Conservation (phyloP, 352 stramenopile genomes). For the Globisporangium solare region DNA sequence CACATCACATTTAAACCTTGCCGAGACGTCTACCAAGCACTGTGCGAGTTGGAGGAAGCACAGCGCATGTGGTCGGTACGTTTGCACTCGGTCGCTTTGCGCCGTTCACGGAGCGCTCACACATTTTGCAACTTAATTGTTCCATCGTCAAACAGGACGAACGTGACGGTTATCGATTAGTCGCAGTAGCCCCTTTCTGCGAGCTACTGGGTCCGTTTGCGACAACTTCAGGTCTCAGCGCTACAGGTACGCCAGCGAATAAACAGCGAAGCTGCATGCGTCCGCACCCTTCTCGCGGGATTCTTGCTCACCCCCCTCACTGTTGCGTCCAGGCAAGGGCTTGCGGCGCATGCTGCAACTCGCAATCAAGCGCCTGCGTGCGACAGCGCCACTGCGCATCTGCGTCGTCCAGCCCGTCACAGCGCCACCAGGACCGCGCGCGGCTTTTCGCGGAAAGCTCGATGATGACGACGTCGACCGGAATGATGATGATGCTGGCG, state of each 20-base stretch:
- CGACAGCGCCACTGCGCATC: constrained; percentile 13
- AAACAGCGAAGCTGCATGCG: too few species aligned
- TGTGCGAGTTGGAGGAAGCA: constrained; percentile 27
- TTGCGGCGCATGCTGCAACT: constrained; percentile 51
- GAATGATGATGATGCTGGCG: constrained; percentile 6
- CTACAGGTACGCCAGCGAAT: constrained; percentile 6
- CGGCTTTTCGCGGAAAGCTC: background rate
- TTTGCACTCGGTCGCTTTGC: background rate
- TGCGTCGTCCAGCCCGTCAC: constrained; percentile 7
- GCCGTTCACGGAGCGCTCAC: too few species aligned
- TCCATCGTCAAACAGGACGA: constrained; percentile 4
- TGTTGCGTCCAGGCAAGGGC: constrained; percentile 25
- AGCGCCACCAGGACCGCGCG: background rate
- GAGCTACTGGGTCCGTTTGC: constrained; percentile 14
- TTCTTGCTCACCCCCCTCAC: too few species aligned
- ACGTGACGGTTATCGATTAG: constrained; percentile 4
- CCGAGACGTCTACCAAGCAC: constrained; percentile 28
- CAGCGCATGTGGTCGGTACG: constrained; percentile 25
- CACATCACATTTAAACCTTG: constrained; percentile 29
- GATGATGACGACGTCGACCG: background rate
- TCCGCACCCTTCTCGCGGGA: background rate
- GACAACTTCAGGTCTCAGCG: constrained; percentile 7
- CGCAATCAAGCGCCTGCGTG: constrained; percentile 36
- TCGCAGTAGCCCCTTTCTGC: constrained; percentile 14
- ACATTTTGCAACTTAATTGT: too few species aligned